Base-by-base conservation (phyloP, 2,329 filamentous ascomycete genomes). In the Hypoxylon sp. region DNA sequence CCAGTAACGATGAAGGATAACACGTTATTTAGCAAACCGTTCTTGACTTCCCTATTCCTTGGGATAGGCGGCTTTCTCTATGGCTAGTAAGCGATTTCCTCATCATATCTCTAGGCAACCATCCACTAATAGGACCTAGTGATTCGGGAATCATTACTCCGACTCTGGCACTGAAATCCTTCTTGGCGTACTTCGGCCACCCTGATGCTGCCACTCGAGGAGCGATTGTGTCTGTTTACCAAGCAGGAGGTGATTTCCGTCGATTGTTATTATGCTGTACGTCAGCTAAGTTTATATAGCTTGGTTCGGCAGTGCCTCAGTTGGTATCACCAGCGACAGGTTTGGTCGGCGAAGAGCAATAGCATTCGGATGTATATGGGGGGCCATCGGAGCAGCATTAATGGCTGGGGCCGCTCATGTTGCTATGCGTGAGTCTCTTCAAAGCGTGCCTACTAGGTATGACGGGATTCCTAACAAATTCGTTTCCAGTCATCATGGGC, bases 111-210 rank as follows among this genome's bases (percentile, higher is more conserved):
- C 3, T 44, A n/a, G n/a, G n/a, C n/a, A n/a, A n/a, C n/a, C n/a
- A 32, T 6, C 15, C 29, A 10, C 52, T 55, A 56, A 69, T 35
- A 37, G 8, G 50, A 44, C n/a, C n/a, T 10, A 51, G 80, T 58
- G 80, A 82, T 65, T 82, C 80, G 4, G 80, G 80, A 2, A 82
- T 82, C 55, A 82, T 82, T 51, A 82, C 80, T 0, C 80, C 80
- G 1, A 82, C 79, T 56, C 66, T 82, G 2, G 80, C 80, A 0
- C 66, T 82, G 27, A 73, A 65, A 2, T 80, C 80, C 0, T 82
- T 82, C 37, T 55, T 78, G 8, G 50, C 35, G 0, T 80, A 82
- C 62, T 82, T 82, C 3, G 75, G 75, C 6, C 75, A 77, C 1
- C 80, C 80, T 0, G 65, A 79, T 55, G 73, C 80, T 3, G 68